These are phyloP conservation scores for Blastobotrys elegans DNA, from an alignment of 1,139 yeast genomes.

Conservation along the genomic window DNA sequence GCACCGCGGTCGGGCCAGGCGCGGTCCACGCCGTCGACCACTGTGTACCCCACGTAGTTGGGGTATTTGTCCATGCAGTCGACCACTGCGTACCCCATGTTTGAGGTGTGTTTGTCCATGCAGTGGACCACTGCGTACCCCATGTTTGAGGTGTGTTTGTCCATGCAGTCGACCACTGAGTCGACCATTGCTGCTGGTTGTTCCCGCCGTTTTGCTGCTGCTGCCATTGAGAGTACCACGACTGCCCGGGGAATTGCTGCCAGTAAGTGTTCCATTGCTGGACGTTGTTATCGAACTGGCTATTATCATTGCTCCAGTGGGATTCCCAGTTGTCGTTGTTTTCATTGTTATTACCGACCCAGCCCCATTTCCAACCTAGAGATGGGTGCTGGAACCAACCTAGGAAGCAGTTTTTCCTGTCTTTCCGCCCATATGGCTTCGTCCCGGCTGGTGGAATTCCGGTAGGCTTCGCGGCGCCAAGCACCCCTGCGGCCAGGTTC, in stretches of 20 bases:
- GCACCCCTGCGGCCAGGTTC: too few species aligned
- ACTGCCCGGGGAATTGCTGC: too few species aligned
- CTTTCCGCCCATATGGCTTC: neutral
- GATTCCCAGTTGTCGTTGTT: too few species aligned
- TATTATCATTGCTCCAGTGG: neutral
- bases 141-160: constrained; percentile 1
- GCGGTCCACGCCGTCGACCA: constrained; percentile 4
- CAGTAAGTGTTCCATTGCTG: too few species aligned
- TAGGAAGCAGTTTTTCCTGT: neutral
- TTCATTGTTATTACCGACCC: neutral
- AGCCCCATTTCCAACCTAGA: neutral
- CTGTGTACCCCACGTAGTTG: neutral
- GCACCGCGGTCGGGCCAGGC: neutral
- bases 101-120: neutral
- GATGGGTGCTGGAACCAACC: neutral
- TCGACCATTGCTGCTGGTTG: neutral
- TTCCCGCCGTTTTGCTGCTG: neutral
- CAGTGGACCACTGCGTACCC: neutral
- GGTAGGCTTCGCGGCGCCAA: neutral
- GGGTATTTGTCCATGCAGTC: constrained; percentile 3
- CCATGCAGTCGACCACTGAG: constrained; percentile 1
- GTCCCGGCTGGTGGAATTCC: neutral
- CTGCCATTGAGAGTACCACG: too few species aligned
- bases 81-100: neutral
- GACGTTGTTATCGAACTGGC: neutral